Evolutionary conservation across 1,284 basidiomycete species (phyloP).

Genomic region (Leccinum variabile): DNA sequence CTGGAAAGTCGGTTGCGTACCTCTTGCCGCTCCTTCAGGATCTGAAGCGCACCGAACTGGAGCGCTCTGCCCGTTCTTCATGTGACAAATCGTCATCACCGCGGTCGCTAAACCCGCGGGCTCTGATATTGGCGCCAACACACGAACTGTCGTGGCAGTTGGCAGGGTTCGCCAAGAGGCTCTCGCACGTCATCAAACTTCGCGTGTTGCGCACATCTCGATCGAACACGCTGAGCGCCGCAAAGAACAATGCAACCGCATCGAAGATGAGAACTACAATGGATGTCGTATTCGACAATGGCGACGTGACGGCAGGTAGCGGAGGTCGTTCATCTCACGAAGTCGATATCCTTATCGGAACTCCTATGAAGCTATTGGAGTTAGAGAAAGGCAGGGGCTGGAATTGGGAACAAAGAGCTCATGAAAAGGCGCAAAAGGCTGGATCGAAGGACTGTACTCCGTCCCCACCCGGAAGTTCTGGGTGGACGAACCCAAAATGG

Average conservation of each 20-base stretch:
- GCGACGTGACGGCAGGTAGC: not conserved
- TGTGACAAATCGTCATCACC: too few relatives aligned
- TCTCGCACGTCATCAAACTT: too few relatives aligned
- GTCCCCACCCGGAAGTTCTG: constrained; percentile 32
- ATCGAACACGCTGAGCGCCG: too few relatives aligned
- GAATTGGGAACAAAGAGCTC: constrained; percentile 48
- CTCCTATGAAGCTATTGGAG: constrained; percentile 74
- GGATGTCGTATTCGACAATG: too few relatives aligned
- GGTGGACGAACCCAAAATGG: constrained; percentile 32
- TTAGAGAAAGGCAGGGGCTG: constrained; percentile 67
- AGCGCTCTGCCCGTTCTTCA: constrained; percentile 6
- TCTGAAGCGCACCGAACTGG: constrained; percentile 62
- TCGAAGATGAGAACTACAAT: too few relatives aligned
- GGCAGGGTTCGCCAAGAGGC: too few relatives aligned
- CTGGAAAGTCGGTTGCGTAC: constrained; percentile 89
- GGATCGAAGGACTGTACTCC: constrained; percentile 24
- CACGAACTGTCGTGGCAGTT: too few relatives aligned
- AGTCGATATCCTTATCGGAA: constrained; percentile 76
- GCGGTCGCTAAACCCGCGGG: too few relatives aligned
- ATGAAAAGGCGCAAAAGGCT: constrained; percentile 26
- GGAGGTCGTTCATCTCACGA: constrained; percentile 31
- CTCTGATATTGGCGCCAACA: too few relatives aligned
- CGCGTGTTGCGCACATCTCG: too few relatives aligned
- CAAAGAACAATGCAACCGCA: too few relatives aligned
- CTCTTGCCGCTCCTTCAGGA: constrained; percentile 79